Percentiles rank a stretch among this genome's conserved stretches.
phyloP scores from a whole-genome alignment of 371 early-diverging fungal genomes.

The Mucor velutinosus region DNA sequence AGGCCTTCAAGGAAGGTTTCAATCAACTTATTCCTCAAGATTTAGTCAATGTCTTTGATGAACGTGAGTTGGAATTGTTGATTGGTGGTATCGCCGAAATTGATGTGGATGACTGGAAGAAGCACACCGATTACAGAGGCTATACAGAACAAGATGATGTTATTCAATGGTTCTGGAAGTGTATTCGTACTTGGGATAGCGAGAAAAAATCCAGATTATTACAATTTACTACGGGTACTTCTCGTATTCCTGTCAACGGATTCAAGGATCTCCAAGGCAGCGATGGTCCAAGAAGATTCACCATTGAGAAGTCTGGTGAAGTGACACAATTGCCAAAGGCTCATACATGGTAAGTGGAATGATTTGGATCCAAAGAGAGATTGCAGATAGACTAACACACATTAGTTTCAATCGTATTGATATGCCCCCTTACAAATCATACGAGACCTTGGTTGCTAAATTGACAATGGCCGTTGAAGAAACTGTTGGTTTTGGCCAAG shows the following conservation, averaged over 20 bases:
- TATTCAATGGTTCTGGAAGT: conserved; percentile 98
- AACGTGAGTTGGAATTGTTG: conserved; percentile 96
- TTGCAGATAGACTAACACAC: background rate
- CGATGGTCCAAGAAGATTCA: conserved; percentile 96
- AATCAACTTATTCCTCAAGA: conserved; percentile 95
- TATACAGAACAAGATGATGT: conserved; percentile 96
- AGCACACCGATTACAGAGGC: conserved; percentile 97
- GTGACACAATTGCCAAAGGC: conserved; percentile 87
- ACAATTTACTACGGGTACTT: conserved; percentile 98
- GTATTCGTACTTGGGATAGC: conserved; percentile 84
- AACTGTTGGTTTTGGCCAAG: conserved; percentile 88
- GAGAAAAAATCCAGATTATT: conserved; percentile 95
- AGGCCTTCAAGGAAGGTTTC: conserved; percentile 94
- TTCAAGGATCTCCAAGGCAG: conserved; percentile 97
- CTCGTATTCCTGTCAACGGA: conserved; percentile 97
- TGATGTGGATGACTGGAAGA: conserved; percentile 99
- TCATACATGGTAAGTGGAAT: conserved; percentile 87
- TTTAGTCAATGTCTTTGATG: conserved; percentile 94
- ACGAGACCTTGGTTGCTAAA: conserved; percentile 75
- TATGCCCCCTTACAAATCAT: conserved; percentile 87
- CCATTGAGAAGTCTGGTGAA: conserved; percentile 95
- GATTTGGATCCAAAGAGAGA: background rate
- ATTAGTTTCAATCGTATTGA: conserved; percentile 93
- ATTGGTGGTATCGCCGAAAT: conserved; percentile 98
- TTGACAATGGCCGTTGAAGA: conserved; percentile 94